Evolutionary conservation across 495 filamentous ascomycete genomes (phyloP).

Genomic region (Xylaria flabelliformis): DNA sequence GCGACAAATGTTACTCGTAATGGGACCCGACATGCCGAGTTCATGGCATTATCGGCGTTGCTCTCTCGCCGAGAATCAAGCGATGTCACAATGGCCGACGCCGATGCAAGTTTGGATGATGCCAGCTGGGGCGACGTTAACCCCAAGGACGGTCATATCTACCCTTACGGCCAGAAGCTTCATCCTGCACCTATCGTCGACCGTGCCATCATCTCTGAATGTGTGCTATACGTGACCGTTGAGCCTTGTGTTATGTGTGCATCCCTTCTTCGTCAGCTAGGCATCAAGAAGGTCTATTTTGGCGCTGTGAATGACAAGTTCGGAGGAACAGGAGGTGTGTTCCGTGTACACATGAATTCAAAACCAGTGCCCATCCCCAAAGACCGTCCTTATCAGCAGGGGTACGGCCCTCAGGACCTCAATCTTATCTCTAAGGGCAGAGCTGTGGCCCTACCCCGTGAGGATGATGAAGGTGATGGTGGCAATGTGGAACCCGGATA

Average conservation of each 20-base stretch:
- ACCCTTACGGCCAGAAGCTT: conserved; percentile 58
- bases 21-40: conserved; percentile 94
- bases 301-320: conserved; percentile 97
- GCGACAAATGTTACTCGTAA: conserved; percentile 87
- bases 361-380: conserved; percentile 33
- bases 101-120: conserved; percentile 31
- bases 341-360: conserved; percentile 82
- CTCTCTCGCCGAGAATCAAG: conserved; percentile 39
- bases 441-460: conserved; percentile 27
- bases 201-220: conserved; percentile 67
- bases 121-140: conserved; percentile 54
- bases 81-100: conserved; percentile 20
- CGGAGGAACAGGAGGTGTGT: conserved; percentile 91
- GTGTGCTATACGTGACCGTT: conserved; percentile 92
- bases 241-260: conserved; percentile 99
- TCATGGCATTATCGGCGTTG: conserved; percentile 76
- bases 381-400: conserved; percentile 37
- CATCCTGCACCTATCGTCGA: conserved; percentile 51
- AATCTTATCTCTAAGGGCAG: conserved; percentile 34
- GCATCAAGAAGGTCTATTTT: conserved; percentile 84
- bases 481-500: conserved; percentile 72
- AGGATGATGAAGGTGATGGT: conserved; percentile 46
- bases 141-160: conserved; percentile 51
- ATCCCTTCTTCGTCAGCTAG: conserved; percentile 83
- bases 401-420: conserved; percentile 36